These are phyloP conservation scores for Teratosphaeria zuluensis DNA, from an alignment of 2,329 filamentous ascomycete genomes.

Conservation along the genomic window DNA sequence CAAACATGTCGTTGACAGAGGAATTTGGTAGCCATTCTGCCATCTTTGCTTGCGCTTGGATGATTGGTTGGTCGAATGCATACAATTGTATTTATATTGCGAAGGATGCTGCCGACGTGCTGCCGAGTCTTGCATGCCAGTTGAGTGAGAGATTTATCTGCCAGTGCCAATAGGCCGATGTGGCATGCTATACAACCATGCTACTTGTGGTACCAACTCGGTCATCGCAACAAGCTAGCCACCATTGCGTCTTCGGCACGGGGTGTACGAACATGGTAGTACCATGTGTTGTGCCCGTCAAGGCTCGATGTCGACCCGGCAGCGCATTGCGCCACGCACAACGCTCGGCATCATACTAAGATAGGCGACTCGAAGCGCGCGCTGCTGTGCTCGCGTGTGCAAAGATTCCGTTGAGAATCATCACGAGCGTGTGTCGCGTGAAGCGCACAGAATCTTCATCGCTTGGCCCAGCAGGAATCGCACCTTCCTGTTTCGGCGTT, in stretches of 20 bases:
- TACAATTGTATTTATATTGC: not conserved
- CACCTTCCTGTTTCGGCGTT: not conserved
- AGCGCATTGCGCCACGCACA: not conserved
- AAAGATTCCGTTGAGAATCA: no score
- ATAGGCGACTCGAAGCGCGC: no score
- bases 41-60: not conserved
- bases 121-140: not conserved
- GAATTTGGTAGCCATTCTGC: not conserved
- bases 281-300: not conserved
- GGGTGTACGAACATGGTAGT: no score
- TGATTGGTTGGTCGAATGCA: not conserved
- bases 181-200: no score
- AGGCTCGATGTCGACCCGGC: not conserved
- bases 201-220: no score
- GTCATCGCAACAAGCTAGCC: no score
- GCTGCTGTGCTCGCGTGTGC: no score
- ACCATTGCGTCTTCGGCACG: no score
- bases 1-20: not conserved
- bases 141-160: not conserved
- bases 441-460: not conserved
- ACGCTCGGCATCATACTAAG: no score
- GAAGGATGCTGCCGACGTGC: not conserved
- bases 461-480: not conserved
- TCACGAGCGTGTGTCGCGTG: no score
- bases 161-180: no score